Percentiles rank a stretch among this genome's conserved stretches.
Evolutionary conservation across 768 basidiomycete genomes (phyloP).

Genomic region (Antrodiella citrinella): DNA sequence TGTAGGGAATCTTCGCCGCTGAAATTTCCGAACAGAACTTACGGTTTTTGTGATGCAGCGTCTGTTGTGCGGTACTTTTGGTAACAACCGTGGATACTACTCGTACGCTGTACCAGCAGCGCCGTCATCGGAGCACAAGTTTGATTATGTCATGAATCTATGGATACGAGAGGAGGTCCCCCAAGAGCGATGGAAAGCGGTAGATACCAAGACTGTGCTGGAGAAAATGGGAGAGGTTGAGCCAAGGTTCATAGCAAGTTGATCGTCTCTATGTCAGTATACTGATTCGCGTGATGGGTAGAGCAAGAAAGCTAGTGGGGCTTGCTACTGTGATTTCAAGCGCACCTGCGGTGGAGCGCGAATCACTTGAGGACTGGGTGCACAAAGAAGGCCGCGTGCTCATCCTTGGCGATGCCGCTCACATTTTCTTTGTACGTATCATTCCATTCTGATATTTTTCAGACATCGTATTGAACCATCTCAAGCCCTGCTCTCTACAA

Average conservation of each 20-base stretch:
- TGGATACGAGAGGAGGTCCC: neutral
- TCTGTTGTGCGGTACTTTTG: neutral
- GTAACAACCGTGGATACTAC: neutral
- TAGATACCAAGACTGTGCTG: neutral
- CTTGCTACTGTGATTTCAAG: neutral
- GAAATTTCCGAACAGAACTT: no score
- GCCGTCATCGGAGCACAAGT: neutral
- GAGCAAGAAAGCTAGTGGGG: neutral
- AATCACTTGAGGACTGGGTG: neutral
- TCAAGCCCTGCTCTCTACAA: slow-evolving; percentile 12
- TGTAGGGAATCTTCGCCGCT: no score
- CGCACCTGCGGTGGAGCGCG: neutral
- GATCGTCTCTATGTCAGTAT: no score
- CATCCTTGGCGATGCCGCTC: slow-evolving; percentile 25
- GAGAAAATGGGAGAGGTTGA: neutral
- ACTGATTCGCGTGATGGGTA: no score
- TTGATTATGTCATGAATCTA: neutral
- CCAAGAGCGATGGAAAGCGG: neutral
- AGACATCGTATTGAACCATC: neutral
- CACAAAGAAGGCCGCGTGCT: slow-evolving; percentile 8
- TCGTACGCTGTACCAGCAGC: neutral
- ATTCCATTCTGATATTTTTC: neutral
- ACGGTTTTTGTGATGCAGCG: no score
- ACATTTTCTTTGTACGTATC: slow-evolving; percentile 21
- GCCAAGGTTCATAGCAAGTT: no score